Base-by-base conservation (phyloP, 192 early-diverging fungal species). In the Dimargaris xerosporica region DNA sequence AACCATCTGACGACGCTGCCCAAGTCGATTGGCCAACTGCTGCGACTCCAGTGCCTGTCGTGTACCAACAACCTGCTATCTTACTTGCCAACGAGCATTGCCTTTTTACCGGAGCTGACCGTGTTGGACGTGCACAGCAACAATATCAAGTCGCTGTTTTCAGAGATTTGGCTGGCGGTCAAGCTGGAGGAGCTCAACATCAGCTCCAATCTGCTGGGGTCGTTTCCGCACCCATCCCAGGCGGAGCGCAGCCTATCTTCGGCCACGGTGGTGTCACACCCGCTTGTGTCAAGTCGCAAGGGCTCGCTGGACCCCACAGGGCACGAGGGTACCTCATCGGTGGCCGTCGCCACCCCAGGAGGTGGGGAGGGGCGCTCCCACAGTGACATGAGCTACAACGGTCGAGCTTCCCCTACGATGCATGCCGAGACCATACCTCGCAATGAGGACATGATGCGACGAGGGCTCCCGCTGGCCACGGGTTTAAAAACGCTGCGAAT, bases 161-260 rank as follows among this genome's bases (percentile, higher is more conserved):
- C 78, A 15, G 85, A 88, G 63, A 85, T 91, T 19, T 91, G 89
- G 89, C 64, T 77, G 43, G 89, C 88, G 68, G 68, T 76, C 47
- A 78, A 74, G 23, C 77, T 94, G 23, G 69, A 70, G 42, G 64
- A 72, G 13, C 70, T 94, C n/a, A 94, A 93, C 56, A 78, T 79
- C 29, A 88, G 83, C 1, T 91, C 87, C 21, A 94, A 94, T 59
- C 64, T 88, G 44, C 71, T 94, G 10, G 88, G 86, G 64, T 69
- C 72, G 31, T 92, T 94, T 74, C 90, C 89, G 23, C 78, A 83
- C 44, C 89, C 89, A 3, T 60, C 58, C 41, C 58, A 60, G 58
- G 41, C 42, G 5, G 58, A 60, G n/a, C 58, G 58, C 11, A 60
- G 58, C 43, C 43, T 26, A 0, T 60, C 58, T 13, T 34, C 58